These are phyloP conservation scores for Cyberlindnera veronae DNA, from an alignment of 805 yeast genomes.

Conservation along the genomic window DNA sequence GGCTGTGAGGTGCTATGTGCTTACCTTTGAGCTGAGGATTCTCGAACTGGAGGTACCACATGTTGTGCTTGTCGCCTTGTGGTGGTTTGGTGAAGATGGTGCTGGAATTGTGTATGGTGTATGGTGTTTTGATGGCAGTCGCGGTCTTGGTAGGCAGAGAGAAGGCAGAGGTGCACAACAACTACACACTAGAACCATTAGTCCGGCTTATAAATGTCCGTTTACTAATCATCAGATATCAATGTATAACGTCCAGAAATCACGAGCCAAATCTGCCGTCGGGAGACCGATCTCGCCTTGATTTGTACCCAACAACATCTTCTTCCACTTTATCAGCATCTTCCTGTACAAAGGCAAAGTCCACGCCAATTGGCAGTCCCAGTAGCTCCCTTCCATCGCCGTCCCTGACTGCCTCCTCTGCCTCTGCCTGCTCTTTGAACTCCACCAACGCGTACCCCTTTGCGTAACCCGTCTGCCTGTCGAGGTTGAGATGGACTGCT, in stretches of 20 bases:
- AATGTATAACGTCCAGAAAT: too few relatives aligned
- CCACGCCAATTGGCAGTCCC: slow-evolving; percentile 32
- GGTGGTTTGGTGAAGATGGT: not conserved
- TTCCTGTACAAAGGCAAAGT: slow-evolving; percentile 41
- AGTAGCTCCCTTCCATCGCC: slow-evolving; percentile 32
- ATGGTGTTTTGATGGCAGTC: too few relatives aligned
- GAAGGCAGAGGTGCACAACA: too few relatives aligned
- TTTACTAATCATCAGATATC: too few relatives aligned
- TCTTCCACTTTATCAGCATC: slow-evolving; percentile 10
- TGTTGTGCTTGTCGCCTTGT: not conserved
- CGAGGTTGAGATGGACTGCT: slow-evolving; percentile 39
- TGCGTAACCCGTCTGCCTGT: slow-evolving; percentile 37
- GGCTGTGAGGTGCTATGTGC: not conserved
- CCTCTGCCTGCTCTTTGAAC: slow-evolving; percentile 31
- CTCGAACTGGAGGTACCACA: slow-evolving; percentile 3
- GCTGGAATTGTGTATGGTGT: not conserved
- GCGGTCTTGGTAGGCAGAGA: too few relatives aligned
- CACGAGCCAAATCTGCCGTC: too few relatives aligned
- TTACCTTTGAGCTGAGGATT: not conserved
- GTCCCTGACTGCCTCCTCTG: slow-evolving; percentile 31
- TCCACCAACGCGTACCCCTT: slow-evolving; percentile 41
- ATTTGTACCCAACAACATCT: not conserved
- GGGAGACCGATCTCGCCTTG: not conserved
- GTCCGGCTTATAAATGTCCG: too few relatives aligned
- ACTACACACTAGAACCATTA: too few relatives aligned